Evolutionary conservation across 208 protist genomes (phyloP).

Genomic region (Naegleria fowleri): DNA sequence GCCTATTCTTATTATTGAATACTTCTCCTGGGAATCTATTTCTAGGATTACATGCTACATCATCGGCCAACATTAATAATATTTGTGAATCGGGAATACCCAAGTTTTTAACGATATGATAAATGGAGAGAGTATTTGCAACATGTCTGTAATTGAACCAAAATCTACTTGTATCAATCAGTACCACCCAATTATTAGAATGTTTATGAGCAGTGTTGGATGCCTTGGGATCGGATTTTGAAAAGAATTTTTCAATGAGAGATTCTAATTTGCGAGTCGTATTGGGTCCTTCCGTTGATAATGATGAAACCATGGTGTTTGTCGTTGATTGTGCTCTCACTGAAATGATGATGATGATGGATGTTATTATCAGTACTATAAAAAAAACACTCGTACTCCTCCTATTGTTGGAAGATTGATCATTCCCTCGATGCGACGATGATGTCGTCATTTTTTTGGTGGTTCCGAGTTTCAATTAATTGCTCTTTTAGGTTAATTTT

Average conservation of each 20-base stretch:
- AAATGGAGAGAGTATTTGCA: constrained; percentile 89
- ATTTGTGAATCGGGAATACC: constrained; percentile 89
- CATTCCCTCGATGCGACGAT: too few relatives aligned
- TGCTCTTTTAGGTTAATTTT: too few relatives aligned
- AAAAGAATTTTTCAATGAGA: neutral
- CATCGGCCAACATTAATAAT: constrained; percentile 93
- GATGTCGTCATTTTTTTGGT: too few relatives aligned
- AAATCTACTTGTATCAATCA: constrained; percentile 87
- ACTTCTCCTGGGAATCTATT: constrained; percentile 75
- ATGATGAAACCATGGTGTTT: too few relatives aligned
- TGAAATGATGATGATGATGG: too few relatives aligned
- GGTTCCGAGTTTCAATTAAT: too few relatives aligned
- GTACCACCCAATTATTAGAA: constrained; percentile 83
- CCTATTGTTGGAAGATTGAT: too few relatives aligned
- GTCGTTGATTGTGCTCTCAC: too few relatives aligned
- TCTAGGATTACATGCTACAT: constrained; percentile 92
- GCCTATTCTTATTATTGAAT: constrained; percentile 51
- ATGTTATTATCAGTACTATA: too few relatives aligned
- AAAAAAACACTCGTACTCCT: too few relatives aligned
- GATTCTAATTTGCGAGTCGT: neutral
- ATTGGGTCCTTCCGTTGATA: too few relatives aligned
- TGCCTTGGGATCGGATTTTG: neutral
- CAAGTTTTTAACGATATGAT: constrained; percentile 83
- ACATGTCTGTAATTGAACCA: constrained; percentile 97
- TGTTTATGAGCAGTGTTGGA: neutral